Base-by-base conservation (phyloP, 345 rosid species). In the Salix viminalis region DNA sequence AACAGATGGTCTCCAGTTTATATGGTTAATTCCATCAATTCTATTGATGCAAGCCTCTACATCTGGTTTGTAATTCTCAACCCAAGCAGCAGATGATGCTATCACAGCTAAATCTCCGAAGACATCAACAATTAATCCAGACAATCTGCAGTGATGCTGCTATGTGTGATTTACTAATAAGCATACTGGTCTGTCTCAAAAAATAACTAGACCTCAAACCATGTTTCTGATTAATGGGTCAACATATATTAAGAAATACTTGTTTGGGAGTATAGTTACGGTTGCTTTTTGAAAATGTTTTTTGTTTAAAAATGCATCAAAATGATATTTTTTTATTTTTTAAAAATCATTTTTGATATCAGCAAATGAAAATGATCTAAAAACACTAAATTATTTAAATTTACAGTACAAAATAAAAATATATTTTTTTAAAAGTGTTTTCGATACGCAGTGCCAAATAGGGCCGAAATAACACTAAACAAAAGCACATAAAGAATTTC, bases 31-130 rank as follows among this genome's bases (percentile, higher is more conserved):
- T 70, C 83, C 91, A 67, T 82, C 77, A 73, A 90, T 76, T 79
- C 85, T 86, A 76, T 88, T 76, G 32, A 91, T 80, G 83, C 87
- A 89, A 79, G 84, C 81, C 86, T 90, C 87, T 28, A 95, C 78
- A 71, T 93, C 84, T 56, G 52, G 70, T 85, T 81, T 95, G 83
- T 91, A 86, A 83, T 90, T 91, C 84, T 95, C 99, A 80, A 95
- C 89, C 97, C 97, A 93, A 80, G 97, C 97, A 77, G 97, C 97
- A 70, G 97, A 95, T 28, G 97, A 93, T 76, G 99, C 97, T 48
- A 93, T 83, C n/a, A 93, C 99, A 26, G 96, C 99, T 74, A 87
- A 62, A 84, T 93, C 94, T 85, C 99, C 96, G 79, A 93, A 93
- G 69, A 93, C 85, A 80, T 95, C 99, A 9, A 93, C 88, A 58